Evolutionary conservation across 805 yeast species (phyloP).

Genomic region (Ogataea polymorpha): DNA sequence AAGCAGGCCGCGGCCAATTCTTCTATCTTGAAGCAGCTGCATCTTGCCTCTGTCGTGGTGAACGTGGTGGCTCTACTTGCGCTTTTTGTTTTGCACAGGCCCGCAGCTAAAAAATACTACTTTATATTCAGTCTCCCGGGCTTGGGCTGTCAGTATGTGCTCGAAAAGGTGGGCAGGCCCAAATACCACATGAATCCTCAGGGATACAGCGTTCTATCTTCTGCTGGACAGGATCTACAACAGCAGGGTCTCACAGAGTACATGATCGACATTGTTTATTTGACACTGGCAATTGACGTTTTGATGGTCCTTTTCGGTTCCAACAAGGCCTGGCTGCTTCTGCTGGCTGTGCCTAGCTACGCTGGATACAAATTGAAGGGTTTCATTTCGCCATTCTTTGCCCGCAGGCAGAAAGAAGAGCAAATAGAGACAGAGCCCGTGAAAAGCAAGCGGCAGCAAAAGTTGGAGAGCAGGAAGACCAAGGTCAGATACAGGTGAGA

Average conservation of each 20-base stretch:
- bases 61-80: slow-evolving; percentile 39
- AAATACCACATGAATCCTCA: slow-evolving; percentile 36
- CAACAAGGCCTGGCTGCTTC: slow-evolving; percentile 58
- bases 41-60: slow-evolving; percentile 35
- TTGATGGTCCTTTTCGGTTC: slow-evolving; percentile 53
- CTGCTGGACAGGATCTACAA: slow-evolving; percentile 58
- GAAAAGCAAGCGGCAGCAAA: slow-evolving; percentile 37
- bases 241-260: slow-evolving; percentile 69
- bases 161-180: slow-evolving; percentile 66
- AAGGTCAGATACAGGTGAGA: slow-evolving; percentile 8
- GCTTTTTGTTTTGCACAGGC: slow-evolving; percentile 41
- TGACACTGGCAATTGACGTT: slow-evolving; percentile 57
- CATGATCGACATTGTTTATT: slow-evolving; percentile 65
- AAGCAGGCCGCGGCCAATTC: slow-evolving; percentile 33
- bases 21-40: slow-evolving; percentile 32
- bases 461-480: slow-evolving; percentile 34
- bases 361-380: slow-evolving; percentile 46
- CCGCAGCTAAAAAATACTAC: slow-evolving; percentile 42
- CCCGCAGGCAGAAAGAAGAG: slow-evolving; percentile 15
- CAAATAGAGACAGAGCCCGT: slow-evolving; percentile 17
- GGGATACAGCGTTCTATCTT: slow-evolving; percentile 39
- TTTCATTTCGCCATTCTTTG: slow-evolving; percentile 30
- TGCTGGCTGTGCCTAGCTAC: slow-evolving; percentile 49
- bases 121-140: slow-evolving; percentile 43
- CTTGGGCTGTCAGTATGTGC: slow-evolving; percentile 42